Base-by-base conservation (phyloP, 176 grass and related monocot genomes). In the Hyparrhenia diplandra region DNA sequence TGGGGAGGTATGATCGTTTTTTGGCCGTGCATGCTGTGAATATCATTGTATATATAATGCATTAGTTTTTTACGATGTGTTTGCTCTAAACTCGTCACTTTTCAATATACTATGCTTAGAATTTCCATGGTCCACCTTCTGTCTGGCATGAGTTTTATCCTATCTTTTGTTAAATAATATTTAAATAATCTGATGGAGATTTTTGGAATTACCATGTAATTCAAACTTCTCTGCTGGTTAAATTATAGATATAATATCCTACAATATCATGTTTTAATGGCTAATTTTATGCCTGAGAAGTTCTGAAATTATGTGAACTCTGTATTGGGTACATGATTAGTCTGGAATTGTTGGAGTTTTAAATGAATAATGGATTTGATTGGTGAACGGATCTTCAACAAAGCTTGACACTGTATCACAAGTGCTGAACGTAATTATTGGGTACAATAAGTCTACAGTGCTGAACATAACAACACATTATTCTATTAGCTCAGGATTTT, bases 1-100 rank as follows among this genome's bases (percentile, higher is more conserved):
- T 91, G 92, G 88, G 35, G 90, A 95, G 88, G 97, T 99, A 90
- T 45, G 86, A 71, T 51, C 40, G 60, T 46, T 67, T 81, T 87
- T 69, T 65, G 40, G 32, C 73, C 43, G n/a, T 17, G 8, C 25
- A 4, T 80, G 27, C 63, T 37, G 20, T 27, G 39, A 69, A 64
- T 43, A 80, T 76, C 0, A 10, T 24, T 54, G 12, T 61, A 51
- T 5, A 28, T 75, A 49, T 29, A 40, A 65, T 65, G 71, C 24
- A 29, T 30, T 43, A 57, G 30, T n/a, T 45, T 28, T 52, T 77
- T 37, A 80, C 12, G 66, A 39, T 24, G 57, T 31, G 47, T 73
- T 78, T 62, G 28, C 54, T 67, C 29, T 42, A 37, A 74, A 14
- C 17, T 66, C 18, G 13, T 31, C 54, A 51, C 10, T 9, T 24